These are phyloP conservation scores for Hamamelis virginiana DNA, from an alignment of 164 flowering plant species.

Conservation along the genomic window DNA sequence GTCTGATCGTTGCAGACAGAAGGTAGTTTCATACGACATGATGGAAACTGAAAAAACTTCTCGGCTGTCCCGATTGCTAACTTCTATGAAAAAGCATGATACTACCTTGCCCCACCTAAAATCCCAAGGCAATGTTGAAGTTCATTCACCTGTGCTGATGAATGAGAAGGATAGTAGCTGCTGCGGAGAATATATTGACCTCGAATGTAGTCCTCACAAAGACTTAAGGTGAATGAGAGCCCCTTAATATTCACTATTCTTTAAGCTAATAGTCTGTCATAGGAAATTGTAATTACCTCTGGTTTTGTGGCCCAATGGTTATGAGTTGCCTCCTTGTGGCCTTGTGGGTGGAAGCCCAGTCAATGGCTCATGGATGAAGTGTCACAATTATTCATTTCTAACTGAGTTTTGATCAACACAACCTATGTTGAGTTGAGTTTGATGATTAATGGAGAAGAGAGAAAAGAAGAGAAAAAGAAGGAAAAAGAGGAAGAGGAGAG, in stretches of 20 bases:
- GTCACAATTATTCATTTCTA: no score
- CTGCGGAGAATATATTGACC: constrained; percentile 34
- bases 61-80: constrained; percentile 10
- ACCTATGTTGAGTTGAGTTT: no score
- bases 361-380: background rate
- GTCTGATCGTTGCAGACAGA: constrained; percentile 19
- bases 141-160: constrained; percentile 12
- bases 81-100: constrained; percentile 20
- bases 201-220: constrained; percentile 29
- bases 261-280: background rate
- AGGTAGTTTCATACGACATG: constrained; percentile 15
- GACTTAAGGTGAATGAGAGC: constrained; percentile 43
- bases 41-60: constrained; percentile 17
- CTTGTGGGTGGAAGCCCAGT: no score
- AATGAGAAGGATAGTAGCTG: constrained; percentile 24
- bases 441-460: no score
- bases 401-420: no score
- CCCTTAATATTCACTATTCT: background rate
- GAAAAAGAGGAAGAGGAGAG: no score
- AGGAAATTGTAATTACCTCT: background rate
- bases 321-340: background rate
- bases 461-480: no score
- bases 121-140: constrained; percentile 18
- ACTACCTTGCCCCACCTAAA: constrained; percentile 15
- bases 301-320: background rate